Conservation (phyloP, 306 rosid genomes). For the Citrullus amarus region DNA sequence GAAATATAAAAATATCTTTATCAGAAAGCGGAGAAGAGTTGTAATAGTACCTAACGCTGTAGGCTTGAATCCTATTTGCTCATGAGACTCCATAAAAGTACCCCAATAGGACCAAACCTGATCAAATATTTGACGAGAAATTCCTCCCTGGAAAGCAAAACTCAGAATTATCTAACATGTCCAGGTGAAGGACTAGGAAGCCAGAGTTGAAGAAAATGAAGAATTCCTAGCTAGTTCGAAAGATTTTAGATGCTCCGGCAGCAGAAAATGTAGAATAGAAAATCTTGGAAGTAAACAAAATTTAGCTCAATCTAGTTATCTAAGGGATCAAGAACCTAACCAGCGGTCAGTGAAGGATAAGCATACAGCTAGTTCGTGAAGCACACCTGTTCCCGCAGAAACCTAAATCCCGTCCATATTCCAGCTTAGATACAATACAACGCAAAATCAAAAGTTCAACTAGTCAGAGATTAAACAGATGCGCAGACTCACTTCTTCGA, state of each 20-base stretch:
- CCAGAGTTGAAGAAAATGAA: neutral
- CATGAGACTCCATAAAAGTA: slow-evolving; percentile 76
- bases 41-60: slow-evolving; percentile 46
- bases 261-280: neutral
- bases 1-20: neutral
- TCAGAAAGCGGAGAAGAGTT: neutral
- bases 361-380: neutral
- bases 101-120: slow-evolving; percentile 34
- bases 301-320: slow-evolving; percentile 59
- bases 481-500: neutral
- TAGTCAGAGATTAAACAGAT: neutral
- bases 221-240: neutral
- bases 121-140: slow-evolving; percentile 62
- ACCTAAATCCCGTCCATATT: neutral
- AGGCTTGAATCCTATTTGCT: slow-evolving; percentile 14
- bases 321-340: slow-evolving; percentile 68
- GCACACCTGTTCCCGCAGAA: neutral
- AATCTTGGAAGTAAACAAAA: slow-evolving; percentile 8
- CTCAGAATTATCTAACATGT: neutral
- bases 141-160: slow-evolving; percentile 38
- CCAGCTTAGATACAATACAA: neutral
- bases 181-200: neutral
- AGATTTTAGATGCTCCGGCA: neutral
- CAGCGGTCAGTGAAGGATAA: slow-evolving; percentile 25
- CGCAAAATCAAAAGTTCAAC: neutral